Percentiles rank a stretch among this genome's conserved stretches.
Conservation (phyloP, 768 basidiomycete genomes). For the Cystobasidium ongulense region DNA sequence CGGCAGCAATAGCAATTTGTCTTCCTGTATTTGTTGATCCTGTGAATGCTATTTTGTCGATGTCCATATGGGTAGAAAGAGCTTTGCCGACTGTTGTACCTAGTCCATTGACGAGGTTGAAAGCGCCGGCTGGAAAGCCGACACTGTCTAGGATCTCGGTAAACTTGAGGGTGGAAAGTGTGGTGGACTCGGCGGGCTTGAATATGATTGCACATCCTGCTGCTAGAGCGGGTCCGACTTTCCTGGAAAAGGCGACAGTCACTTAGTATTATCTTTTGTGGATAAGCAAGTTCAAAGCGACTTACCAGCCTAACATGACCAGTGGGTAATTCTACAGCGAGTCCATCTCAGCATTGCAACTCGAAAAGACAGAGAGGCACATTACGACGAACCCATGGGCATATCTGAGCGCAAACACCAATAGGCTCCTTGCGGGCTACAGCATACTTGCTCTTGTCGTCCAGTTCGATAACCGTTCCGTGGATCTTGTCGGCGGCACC, state of each 20-base stretch:
- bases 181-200: slow-evolving; percentile 62
- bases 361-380: too few relatives aligned
- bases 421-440: slow-evolving; percentile 84
- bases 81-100: slow-evolving; percentile 78
- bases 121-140: slow-evolving; percentile 82
- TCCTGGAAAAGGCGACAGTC: slow-evolving; percentile 58
- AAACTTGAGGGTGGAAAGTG: slow-evolving; percentile 51
- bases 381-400: slow-evolving; percentile 43
- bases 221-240: slow-evolving; percentile 84
- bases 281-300: slow-evolving; percentile 33
- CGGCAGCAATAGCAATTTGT: slow-evolving; percentile 82
- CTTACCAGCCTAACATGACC: slow-evolving; percentile 49
- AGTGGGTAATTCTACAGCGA: slow-evolving; percentile 59
- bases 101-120: slow-evolving; percentile 74
- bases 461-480: slow-evolving; percentile 76
- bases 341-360: neutral
- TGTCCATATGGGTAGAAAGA: slow-evolving; percentile 67
- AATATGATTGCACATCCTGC: slow-evolving; percentile 87
- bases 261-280: neutral
- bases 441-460: slow-evolving; percentile 64
- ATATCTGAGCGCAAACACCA: slow-evolving; percentile 83
- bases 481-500: slow-evolving; percentile 63
- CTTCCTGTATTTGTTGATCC: slow-evolving; percentile 83
- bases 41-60: slow-evolving; percentile 73
- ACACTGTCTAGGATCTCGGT: slow-evolving; percentile 74